These are phyloP conservation scores for Thermothielavioides terrestris DNA, from an alignment of 495 filamentous ascomycete genomes.

Conservation along the genomic window DNA sequence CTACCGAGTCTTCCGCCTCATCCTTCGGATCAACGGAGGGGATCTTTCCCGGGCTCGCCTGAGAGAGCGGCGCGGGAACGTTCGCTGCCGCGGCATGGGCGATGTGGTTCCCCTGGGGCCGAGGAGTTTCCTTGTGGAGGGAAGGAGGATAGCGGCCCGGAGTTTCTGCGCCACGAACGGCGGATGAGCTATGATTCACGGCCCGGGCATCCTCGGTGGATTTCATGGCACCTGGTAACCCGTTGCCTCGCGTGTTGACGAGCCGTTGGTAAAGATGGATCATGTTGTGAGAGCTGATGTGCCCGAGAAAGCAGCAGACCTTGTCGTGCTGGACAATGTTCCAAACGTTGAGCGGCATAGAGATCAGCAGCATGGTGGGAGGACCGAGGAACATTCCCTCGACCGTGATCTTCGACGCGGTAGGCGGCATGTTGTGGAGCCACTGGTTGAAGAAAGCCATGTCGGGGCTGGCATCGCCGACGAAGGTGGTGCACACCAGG, in stretches of 20 bases:
- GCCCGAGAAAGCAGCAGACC: constrained; percentile 48
- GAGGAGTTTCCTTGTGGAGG: constrained; percentile 28
- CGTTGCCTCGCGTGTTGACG: constrained; percentile 33
- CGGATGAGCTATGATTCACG: constrained; percentile 22
- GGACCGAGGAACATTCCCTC: constrained; percentile 53
- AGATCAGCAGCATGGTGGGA: constrained; percentile 48
- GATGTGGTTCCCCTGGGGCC: constrained; percentile 8
- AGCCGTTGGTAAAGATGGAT: constrained; percentile 46
- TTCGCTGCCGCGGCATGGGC: not conserved
- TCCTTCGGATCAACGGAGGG: constrained; percentile 29
- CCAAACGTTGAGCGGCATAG: constrained; percentile 48
- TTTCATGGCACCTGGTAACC: constrained; percentile 31
- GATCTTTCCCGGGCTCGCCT: constrained; percentile 8
- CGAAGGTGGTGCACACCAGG: constrained; percentile 48
- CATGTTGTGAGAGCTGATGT: constrained; percentile 51
- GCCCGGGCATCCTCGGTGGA: constrained; percentile 42
- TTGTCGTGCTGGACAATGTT: constrained; percentile 50
- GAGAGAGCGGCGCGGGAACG: constrained; percentile 4
- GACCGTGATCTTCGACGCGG: constrained; percentile 44
- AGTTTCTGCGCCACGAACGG: constrained; percentile 10
- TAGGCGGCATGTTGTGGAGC: constrained; percentile 41
- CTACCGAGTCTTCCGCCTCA: constrained; percentile 47
- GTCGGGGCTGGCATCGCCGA: constrained; percentile 47
- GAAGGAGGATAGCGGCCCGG: constrained; percentile 14
- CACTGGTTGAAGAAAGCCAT: constrained; percentile 51